Percentiles rank a stretch among this genome's conserved stretches.
These are phyloP conservation scores for Porcisia deanei DNA, from an alignment of 208 protist genomes.

Conservation along the genomic window DNA sequence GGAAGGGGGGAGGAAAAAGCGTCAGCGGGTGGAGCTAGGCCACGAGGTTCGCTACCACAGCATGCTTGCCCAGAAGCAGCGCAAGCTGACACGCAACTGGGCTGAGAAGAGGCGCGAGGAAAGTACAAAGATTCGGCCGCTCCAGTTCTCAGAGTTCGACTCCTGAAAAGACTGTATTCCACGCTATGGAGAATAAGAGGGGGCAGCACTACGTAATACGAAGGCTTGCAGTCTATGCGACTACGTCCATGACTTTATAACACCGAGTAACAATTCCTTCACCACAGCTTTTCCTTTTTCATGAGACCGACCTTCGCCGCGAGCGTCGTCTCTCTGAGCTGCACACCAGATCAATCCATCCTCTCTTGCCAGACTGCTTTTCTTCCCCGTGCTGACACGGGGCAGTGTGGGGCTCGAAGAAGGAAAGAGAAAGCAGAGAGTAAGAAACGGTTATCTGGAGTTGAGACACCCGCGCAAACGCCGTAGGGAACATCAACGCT, in stretches of 20 bases:
- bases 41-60: slow-evolving; percentile 78
- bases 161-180: slow-evolving; percentile 18
- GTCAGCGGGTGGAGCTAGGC: slow-evolving; percentile 68
- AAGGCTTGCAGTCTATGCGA: background rate
- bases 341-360: background rate
- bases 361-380: background rate
- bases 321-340: background rate
- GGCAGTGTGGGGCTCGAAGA: background rate
- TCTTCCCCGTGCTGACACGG: background rate
- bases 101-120: slow-evolving; percentile 62
- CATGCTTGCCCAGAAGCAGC: slow-evolving; percentile 79
- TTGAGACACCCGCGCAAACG: background rate
- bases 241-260: background rate
- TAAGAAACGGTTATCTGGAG: background rate
- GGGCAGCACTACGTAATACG: background rate
- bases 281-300: background rate
- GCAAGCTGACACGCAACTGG: slow-evolving; percentile 80
- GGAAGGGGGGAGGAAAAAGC: slow-evolving; percentile 35
- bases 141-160: slow-evolving; percentile 87
- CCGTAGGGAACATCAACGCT: too few relatives aligned
- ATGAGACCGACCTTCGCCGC: background rate
- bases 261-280: background rate
- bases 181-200: background rate
- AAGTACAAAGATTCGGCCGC: slow-evolving; percentile 53
- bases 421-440: background rate